Conservation (phyloP, 257 asterid genomes). For the Plantago major region DNA sequence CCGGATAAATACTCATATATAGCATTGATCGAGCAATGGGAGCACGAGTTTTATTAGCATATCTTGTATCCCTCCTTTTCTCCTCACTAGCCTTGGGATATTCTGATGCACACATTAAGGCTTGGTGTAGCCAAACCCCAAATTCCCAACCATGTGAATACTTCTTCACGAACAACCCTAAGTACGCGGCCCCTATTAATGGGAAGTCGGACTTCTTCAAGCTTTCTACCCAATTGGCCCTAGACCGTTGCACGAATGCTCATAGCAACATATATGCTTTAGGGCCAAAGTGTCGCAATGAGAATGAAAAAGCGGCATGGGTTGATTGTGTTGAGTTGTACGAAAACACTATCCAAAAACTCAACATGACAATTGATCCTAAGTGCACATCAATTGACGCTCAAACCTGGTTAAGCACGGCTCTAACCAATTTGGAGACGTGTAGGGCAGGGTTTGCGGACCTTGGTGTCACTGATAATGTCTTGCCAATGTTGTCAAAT, state of each 20-base stretch:
- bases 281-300: constrained; percentile 48
- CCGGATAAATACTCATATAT: too few species aligned
- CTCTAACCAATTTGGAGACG: constrained; percentile 67
- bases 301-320: constrained; percentile 73
- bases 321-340: constrained; percentile 69
- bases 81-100: constrained; percentile 30
- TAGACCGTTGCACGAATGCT: constrained; percentile 56
- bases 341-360: constrained; percentile 29
- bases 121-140: constrained; percentile 81
- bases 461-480: constrained; percentile 38
- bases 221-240: constrained; percentile 46
- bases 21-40: too few species aligned
- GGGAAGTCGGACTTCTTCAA: constrained; percentile 55
- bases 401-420: constrained; percentile 82
- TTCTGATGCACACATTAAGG: constrained; percentile 26
- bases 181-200: constrained; percentile 35
- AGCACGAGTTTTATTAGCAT: too few species aligned
- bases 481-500: constrained; percentile 40
- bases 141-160: constrained; percentile 65
- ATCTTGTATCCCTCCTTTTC: constrained; percentile 18
- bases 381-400: constrained; percentile 37
- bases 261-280: constrained; percentile 32
- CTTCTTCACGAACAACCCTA: constrained; percentile 43
- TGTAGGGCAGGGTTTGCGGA: constrained; percentile 60
- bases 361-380: constrained; percentile 55